Conservation (phyloP, 257 asterid species). For the Dorcoceras hygrometricum region DNA sequence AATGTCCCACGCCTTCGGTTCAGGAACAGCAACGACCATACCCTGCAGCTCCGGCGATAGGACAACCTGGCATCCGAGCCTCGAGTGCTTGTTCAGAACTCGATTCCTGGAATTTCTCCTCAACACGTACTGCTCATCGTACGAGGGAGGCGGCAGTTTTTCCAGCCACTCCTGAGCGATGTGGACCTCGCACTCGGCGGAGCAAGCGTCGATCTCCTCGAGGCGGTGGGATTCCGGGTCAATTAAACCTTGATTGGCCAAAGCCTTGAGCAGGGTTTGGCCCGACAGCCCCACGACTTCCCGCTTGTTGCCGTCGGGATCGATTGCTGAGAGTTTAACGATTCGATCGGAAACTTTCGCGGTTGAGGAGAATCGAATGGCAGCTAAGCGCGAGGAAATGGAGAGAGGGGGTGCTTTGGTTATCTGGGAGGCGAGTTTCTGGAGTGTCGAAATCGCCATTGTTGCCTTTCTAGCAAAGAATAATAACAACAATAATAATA, state of each 20-base stretch:
- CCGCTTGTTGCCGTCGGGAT: conserved; percentile 68
- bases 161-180: conserved; percentile 98
- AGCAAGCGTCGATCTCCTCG: conserved; percentile 93
- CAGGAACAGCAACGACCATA: conserved; percentile 58
- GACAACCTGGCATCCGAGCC: conserved; percentile 60
- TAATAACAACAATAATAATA: too few species aligned
- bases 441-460: conserved; percentile 59
- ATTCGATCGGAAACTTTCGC: conserved; percentile 88
- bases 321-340: conserved; percentile 74
- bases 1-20: conserved; percentile 52
- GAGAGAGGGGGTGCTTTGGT: conserved; percentile 37
- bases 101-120: conserved; percentile 57
- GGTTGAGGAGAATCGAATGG: conserved; percentile 40
- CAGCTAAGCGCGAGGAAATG: conserved; percentile 31
- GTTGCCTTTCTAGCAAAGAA: conserved; percentile 25
- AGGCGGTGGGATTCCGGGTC: conserved; percentile 93
- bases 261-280: conserved; percentile 80
- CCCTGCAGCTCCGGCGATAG: conserved; percentile 51
- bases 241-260: conserved; percentile 66
- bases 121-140: conserved; percentile 54
- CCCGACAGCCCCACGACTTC: conserved; percentile 69
- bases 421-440: conserved; percentile 37
- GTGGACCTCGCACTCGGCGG: conserved; percentile 98
- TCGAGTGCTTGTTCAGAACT: conserved; percentile 47
- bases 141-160: conserved; percentile 70